phyloP scores from a whole-genome alignment of 2,329 filamentous ascomycete genomes.

The Aspergillus texensis region DNA sequence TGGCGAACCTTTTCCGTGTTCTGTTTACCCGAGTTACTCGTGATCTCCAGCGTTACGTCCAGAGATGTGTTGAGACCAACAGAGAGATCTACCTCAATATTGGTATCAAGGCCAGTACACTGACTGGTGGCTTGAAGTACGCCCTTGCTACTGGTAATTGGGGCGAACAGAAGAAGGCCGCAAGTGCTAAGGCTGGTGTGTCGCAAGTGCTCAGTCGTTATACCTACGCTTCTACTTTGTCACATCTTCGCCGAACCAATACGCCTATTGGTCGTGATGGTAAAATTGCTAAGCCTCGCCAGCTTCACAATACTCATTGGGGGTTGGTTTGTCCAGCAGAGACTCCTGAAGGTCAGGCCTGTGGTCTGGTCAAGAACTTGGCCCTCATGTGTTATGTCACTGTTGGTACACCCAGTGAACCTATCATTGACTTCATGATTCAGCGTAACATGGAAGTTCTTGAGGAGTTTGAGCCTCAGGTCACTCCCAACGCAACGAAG shows the following conservation, averaged over 20 bases:
- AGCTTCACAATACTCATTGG: slow-evolving; percentile 99
- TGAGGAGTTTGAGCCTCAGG: slow-evolving; percentile 86
- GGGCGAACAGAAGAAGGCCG: slow-evolving; percentile 99
- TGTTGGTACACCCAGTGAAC: slow-evolving; percentile 86
- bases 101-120: slow-evolving; percentile 85
- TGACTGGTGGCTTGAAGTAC: slow-evolving; percentile 94
- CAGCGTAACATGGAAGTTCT: slow-evolving; percentile 94
- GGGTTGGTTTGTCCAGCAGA: slow-evolving; percentile 95
- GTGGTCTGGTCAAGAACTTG: slow-evolving; percentile 96
- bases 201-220: slow-evolving; percentile 98
- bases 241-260: slow-evolving; percentile 95
- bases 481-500: slow-evolving; percentile 91
- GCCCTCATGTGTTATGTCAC: slow-evolving; percentile 98
- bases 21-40: slow-evolving; percentile 89
- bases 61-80: slow-evolving; percentile 86
- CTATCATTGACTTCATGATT: slow-evolving; percentile 93
- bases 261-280: slow-evolving; percentile 97
- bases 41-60: slow-evolving; percentile 87
- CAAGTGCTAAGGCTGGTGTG: slow-evolving; percentile 91
- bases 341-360: slow-evolving; percentile 97
- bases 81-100: slow-evolving; percentile 88
- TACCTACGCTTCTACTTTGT: slow-evolving; percentile 93
- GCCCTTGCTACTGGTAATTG: slow-evolving; percentile 97
- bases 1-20: slow-evolving; percentile 94
- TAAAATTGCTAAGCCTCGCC: slow-evolving; percentile 95